A percentile compares a stretch with the other conserved stretches of the same genome.
These are phyloP conservation scores for Epichloe gansuensis DNA, from an alignment of 2,329 filamentous ascomycete species.

Conservation along the genomic window DNA sequence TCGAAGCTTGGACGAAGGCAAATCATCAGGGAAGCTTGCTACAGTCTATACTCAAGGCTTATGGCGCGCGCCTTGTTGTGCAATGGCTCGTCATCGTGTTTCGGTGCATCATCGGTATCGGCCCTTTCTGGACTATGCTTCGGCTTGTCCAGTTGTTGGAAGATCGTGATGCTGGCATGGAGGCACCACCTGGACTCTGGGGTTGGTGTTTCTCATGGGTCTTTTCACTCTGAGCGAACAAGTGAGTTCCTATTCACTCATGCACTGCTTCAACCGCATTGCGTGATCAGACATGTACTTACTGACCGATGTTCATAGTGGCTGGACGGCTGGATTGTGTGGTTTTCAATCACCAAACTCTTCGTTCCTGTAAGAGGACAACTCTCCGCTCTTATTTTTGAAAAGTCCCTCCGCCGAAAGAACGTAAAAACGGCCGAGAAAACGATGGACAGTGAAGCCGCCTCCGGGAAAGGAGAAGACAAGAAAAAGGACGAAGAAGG, in stretches of 20 bases:
- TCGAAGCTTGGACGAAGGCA: constrained; percentile 35
- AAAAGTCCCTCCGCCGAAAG: constrained; percentile 65
- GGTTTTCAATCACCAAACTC: constrained; percentile 51
- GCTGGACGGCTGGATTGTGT: constrained; percentile 54
- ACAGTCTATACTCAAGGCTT: constrained; percentile 45
- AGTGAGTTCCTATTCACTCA: constrained; percentile 11
- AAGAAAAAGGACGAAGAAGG: constrained; percentile 33
- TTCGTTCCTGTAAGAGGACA: constrained; percentile 57
- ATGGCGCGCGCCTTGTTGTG: constrained; percentile 40
- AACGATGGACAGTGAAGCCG: constrained; percentile 20
- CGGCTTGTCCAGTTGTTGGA: constrained; percentile 56
- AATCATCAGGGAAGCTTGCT: constrained; percentile 42
- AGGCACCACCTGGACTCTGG: constrained; percentile 45
- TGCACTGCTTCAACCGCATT: neutral
- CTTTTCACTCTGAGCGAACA: constrained; percentile 43
- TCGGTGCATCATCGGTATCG: constrained; percentile 48
- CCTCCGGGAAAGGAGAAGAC: constrained; percentile 18
- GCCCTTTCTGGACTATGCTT: constrained; percentile 58
- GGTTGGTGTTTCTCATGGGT: constrained; percentile 56
- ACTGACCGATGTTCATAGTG: constrained; percentile 23
- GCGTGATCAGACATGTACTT: neutral
- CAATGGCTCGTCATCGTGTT: constrained; percentile 48
- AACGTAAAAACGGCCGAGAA: constrained; percentile 57
- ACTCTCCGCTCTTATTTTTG: constrained; percentile 60
- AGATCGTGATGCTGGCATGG: constrained; percentile 30